Evolutionary conservation across 495 filamentous ascomycete species (phyloP), one percentile per base, ranked within the genome.

Genomic region (Delitschia confertaspora): DNA sequence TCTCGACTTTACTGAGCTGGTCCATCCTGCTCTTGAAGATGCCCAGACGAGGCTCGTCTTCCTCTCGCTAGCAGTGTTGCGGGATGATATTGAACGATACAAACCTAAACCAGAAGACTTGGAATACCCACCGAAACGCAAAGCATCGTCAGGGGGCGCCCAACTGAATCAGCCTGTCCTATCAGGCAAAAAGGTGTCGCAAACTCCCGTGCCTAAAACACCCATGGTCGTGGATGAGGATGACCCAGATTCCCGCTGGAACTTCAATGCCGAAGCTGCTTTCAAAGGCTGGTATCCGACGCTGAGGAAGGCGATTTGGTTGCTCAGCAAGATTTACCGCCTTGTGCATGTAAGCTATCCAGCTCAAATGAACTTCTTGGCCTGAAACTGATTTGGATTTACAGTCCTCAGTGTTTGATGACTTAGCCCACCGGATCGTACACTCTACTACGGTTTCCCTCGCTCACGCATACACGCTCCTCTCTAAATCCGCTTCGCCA

Each of bases 311-410:
- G 84, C 85, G 0, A 79, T 91, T 14, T 85, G 85, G 73, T 75
- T 93, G 1, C 71, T 93, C 7, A 82, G 79, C 54, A 71, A 83
- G 57, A 89, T 91, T 53, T 88, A 93, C 60, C 82, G 85, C 57
- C 69, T 84, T 59, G 76, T 89, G 20, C 80, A 87, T 63, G 83
- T 83, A 65, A 61, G 75, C 74, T n/a, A 11, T 26, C 18, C 11
- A 3, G 35, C 10, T 37, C 17, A 29, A 26, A 42, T 40, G 30
- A n/a, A n/a, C n/a, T n/a, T n/a, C n/a, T n/a, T n/a, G n/a, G n/a
- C n/a, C n/a, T n/a, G n/a, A n/a, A n/a, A n/a, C n/a, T n/a, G n/a
- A n/a, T n/a, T n/a, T n/a, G n/a, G n/a, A n/a, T n/a, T n/a, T 47
- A 71, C 11, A 58, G 75, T 80, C 78, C 41, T 76, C 75, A 32